phyloP scores from a whole-genome alignment of 1,284 basidiomycete genomes.

The Pyrrhoderma noxium region DNA sequence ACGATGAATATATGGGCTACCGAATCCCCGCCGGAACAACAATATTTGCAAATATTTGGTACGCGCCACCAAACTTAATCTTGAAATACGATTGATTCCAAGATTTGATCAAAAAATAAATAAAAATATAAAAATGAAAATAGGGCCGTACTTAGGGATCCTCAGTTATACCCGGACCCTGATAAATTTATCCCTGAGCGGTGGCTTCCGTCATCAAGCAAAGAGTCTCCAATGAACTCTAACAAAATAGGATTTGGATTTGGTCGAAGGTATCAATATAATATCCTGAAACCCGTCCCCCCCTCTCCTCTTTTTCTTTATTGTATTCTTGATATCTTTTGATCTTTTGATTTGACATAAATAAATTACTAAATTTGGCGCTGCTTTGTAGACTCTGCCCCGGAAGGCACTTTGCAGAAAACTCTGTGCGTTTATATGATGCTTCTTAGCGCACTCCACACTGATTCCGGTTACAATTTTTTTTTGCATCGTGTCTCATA shows the following conservation, averaged over 20 bases:
- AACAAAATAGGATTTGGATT: constrained; percentile 21
- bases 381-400: constrained; percentile 25
- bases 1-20: constrained; percentile 26
- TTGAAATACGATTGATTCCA: constrained; percentile 17
- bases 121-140: neutral
- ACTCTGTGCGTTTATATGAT: constrained; percentile 21
- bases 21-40: constrained; percentile 26
- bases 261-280: constrained; percentile 23
- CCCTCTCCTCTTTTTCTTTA: too few species aligned
- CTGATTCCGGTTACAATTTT: too few species aligned
- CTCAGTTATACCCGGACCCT: constrained; percentile 12
- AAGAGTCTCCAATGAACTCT: constrained; percentile 14
- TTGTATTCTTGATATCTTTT: too few species aligned
- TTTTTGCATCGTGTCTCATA: too few species aligned
- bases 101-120: constrained; percentile 6
- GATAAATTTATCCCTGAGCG: constrained; percentile 19
- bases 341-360: too few species aligned
- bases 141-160: constrained; percentile 19
- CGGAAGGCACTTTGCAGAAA: constrained; percentile 29
- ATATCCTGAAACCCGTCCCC: constrained; percentile 2
- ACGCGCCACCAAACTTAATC: constrained; percentile 18
- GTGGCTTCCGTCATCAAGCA: constrained; percentile 17
- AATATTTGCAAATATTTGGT: constrained; percentile 33
- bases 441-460: too few species aligned
- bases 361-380: too few species aligned